These are phyloP conservation scores for Aspergillus sp. DNA, from an alignment of 2,329 filamentous ascomycete species.

Conservation along the genomic window DNA sequence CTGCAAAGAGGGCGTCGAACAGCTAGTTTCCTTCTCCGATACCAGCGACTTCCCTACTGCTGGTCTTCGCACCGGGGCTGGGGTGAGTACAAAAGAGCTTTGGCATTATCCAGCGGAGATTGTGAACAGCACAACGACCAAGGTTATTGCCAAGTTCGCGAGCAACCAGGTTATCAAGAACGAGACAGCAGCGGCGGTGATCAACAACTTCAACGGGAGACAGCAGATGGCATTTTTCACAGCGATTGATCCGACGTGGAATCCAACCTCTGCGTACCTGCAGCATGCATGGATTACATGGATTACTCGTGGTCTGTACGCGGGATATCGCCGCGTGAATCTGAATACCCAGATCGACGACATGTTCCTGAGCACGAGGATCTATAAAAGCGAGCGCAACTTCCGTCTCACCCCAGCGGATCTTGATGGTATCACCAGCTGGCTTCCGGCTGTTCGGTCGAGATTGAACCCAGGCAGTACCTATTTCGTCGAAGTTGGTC, in stretches of 20 bases:
- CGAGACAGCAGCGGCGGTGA: conserved; percentile 55
- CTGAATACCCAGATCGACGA: conserved; percentile 62
- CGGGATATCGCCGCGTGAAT: conserved; percentile 56
- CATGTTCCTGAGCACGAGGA: conserved; percentile 56
- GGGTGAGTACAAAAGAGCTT: conserved; percentile 52
- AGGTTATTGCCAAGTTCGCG: conserved; percentile 55
- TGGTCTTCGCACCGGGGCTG: conserved; percentile 52
- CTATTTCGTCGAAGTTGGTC: conserved; percentile 55
- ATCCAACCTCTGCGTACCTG: conserved; percentile 55
- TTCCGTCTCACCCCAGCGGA: conserved; percentile 54
- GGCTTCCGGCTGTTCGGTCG: conserved; percentile 39
- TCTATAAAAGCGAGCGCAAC: conserved; percentile 51
- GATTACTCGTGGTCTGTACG: conserved; percentile 58
- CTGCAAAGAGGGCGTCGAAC: conserved; percentile 50
- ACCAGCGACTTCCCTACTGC: conserved; percentile 54
- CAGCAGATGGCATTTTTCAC: conserved; percentile 65
- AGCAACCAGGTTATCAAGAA: conserved; percentile 40
- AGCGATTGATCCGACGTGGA: conserved; percentile 53
- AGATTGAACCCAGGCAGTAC: conserved; percentile 53
- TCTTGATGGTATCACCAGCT: conserved; percentile 48
- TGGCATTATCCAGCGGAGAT: conserved; percentile 61
- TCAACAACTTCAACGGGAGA: conserved; percentile 57
- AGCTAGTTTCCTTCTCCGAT: conserved; percentile 55
- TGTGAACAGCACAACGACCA: conserved; percentile 53
- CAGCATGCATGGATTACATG: conserved; percentile 65